phyloP scores from a whole-genome alignment of 2,329 filamentous ascomycete genomes.

The Botrytis galanthina region DNA sequence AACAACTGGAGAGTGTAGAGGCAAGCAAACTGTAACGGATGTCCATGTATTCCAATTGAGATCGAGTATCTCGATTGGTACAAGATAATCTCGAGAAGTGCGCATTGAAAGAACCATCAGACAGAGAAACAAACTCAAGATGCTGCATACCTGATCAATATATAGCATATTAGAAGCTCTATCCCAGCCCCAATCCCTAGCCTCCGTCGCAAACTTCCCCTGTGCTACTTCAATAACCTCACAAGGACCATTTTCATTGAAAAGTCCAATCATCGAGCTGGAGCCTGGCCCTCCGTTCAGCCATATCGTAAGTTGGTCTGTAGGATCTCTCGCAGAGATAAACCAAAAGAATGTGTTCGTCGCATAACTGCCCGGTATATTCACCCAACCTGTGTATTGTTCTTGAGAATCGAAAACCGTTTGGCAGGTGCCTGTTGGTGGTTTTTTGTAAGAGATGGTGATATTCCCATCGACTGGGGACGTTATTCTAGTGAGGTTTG shows the following conservation, averaged over 20 bases:
- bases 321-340: constrained; percentile 47
- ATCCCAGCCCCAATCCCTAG: constrained; percentile 66
- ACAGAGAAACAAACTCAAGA: background rate
- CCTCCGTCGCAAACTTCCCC: constrained; percentile 52
- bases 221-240: constrained; percentile 49
- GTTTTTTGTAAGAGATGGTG: constrained; percentile 65
- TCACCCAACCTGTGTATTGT: constrained; percentile 70
- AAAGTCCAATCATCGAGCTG: constrained; percentile 64
- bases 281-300: constrained; percentile 66
- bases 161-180: constrained; percentile 54
- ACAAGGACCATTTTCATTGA: constrained; percentile 57
- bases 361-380: constrained; percentile 53
- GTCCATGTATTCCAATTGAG: constrained; percentile 24
- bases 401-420: constrained; percentile 64
- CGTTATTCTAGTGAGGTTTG: constrained; percentile 53
- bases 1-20: background rate
- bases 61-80: constrained; percentile 50
- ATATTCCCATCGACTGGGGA: constrained; percentile 64
- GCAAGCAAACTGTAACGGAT: background rate
- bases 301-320: constrained; percentile 57
- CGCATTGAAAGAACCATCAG: background rate
- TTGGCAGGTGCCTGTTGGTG: constrained; percentile 58
- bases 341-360: constrained; percentile 52
- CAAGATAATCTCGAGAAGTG: background rate
- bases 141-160: constrained; percentile 48